phyloP scores from a whole-genome alignment of 805 yeast species.

The Teunomyces aglyptinius region DNA sequence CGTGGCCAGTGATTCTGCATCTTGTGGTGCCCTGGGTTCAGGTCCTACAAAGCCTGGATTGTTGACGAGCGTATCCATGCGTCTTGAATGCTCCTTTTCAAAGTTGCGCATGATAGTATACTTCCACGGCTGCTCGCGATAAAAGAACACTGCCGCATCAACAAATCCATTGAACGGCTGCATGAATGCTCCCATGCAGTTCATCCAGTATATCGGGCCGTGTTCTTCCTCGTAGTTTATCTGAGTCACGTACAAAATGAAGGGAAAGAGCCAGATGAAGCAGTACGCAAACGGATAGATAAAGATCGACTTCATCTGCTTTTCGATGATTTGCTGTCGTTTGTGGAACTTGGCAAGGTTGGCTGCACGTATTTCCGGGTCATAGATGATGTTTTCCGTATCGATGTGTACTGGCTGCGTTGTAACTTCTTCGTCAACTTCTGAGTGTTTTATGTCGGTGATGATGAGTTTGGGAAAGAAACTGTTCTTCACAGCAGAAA shows the following conservation, averaged over 20 bases:
- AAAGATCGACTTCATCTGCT: constrained; percentile 77
- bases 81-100: constrained; percentile 30
- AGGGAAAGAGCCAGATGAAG: constrained; percentile 79
- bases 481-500: constrained; percentile 19
- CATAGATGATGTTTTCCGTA: constrained; percentile 20
- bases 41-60: neutral
- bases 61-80: constrained; percentile 18
- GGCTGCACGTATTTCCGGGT: constrained; percentile 53
- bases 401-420: constrained; percentile 14
- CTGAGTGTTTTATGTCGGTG: constrained; percentile 29
- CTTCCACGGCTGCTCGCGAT: constrained; percentile 80
- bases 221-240: constrained; percentile 44
- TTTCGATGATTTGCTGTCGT: constrained; percentile 64
- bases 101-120: constrained; percentile 41
- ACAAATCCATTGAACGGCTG: constrained; percentile 80
- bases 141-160: constrained; percentile 71
- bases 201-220: constrained; percentile 61
- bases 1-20: constrained; percentile 23
- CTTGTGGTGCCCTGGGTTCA: neutral
- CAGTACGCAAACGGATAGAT: constrained; percentile 83
- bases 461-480: constrained; percentile 27
- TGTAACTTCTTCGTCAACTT: constrained; percentile 23
- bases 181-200: constrained; percentile 66
- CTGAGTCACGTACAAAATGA: constrained; percentile 61
- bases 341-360: constrained; percentile 59